Evolutionary conservation across 106 monocot species (phyloP), one percentile per base, ranked within the genome.

Genomic region (Dioscorea dumetorum): DNA sequence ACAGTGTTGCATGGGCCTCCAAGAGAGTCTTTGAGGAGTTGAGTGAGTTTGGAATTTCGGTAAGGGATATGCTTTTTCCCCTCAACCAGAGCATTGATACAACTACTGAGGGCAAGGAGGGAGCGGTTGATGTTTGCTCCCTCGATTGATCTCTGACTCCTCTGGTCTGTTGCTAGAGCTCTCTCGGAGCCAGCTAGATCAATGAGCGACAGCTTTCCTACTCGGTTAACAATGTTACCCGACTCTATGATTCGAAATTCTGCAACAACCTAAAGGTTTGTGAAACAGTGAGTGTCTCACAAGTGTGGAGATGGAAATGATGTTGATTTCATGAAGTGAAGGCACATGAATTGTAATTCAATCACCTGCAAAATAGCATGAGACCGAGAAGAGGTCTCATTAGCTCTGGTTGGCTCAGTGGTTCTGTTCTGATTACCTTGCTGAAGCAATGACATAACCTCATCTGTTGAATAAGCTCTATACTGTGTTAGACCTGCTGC

Each of bases 1-100:
- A 97, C 95, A 11, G 88, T 97, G 74, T 91, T 85, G 70, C 91
- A 88, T 18, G 67, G 58, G 12, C 95, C 95, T 22, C 95, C 95
- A n/a, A 97, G 77, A 0, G 95, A 97, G 67, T 97, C 95, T 77
- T 97, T 97, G 23, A 97, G 88, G 22, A 97, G 86, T 66, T 97
- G 95, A 13, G 95, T 97, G 68, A 97, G 91, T 78, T 97, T 97
- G 15, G 95, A 97, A 63, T 97, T 97, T 23, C 95, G 85, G 61
- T 91, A 97, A 48, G 95, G 95, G 31, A 97, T 91, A 74, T 97
- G 95, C 50, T 84, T 97, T 80, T 97, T 97, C 16, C 95, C 95
- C 76, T 97, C 95, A 49, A 97, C 95, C 58, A 97, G 82, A 41
- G 95, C 88, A 68, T 91, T 97, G 51, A 97, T 97, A 75, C 95